A percentile compares a stretch with the other conserved stretches of the same genome.
Evolutionary conservation across 148 eudicot species (phyloP).

Genomic region (Diospyros kaki): DNA sequence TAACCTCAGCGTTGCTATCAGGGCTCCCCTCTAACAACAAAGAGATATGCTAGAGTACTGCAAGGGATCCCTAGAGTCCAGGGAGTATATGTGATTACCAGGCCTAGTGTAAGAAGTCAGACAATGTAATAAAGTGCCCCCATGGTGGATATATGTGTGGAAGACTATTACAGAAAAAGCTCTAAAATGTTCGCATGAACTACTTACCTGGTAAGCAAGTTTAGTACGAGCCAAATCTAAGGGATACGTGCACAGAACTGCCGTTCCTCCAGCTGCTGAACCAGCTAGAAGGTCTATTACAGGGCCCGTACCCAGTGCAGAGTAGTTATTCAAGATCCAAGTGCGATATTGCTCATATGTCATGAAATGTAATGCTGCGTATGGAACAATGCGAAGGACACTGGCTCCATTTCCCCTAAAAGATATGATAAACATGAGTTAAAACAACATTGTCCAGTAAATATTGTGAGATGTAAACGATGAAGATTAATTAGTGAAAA

Average conservation of each 20-base stretch:
- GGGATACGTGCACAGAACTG: constrained; percentile 95
- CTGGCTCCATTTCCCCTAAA: constrained; percentile 98
- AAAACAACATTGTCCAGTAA: not conserved
- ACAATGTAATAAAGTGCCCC: too few species aligned
- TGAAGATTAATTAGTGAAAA: constrained; percentile 11
- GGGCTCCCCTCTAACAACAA: too few species aligned
- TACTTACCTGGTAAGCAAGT: constrained; percentile 86
- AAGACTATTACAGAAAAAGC: not conserved
- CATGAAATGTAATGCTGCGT: constrained; percentile 96
- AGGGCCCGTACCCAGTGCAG: constrained; percentile 86
- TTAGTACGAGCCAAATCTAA: constrained; percentile 93
- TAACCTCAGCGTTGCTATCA: too few species aligned
- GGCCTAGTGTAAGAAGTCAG: too few species aligned
- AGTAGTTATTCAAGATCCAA: constrained; percentile 61
- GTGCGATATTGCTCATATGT: constrained; percentile 86
- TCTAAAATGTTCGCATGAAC: not conserved
- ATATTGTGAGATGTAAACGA: not conserved
- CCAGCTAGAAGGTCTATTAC: constrained; percentile 92
- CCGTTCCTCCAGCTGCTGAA: constrained; percentile 94
- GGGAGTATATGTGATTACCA: too few species aligned
- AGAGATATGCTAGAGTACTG: too few species aligned
- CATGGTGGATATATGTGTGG: not conserved
- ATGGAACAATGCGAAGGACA: constrained; percentile 84
- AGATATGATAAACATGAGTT: not conserved
- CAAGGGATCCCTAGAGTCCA: too few species aligned